A percentile compares a stretch with the other conserved stretches of the same genome.
These are phyloP conservation scores for Ustilago esculenta DNA, from an alignment of 1,284 basidiomycete genomes.

Conservation along the genomic window DNA sequence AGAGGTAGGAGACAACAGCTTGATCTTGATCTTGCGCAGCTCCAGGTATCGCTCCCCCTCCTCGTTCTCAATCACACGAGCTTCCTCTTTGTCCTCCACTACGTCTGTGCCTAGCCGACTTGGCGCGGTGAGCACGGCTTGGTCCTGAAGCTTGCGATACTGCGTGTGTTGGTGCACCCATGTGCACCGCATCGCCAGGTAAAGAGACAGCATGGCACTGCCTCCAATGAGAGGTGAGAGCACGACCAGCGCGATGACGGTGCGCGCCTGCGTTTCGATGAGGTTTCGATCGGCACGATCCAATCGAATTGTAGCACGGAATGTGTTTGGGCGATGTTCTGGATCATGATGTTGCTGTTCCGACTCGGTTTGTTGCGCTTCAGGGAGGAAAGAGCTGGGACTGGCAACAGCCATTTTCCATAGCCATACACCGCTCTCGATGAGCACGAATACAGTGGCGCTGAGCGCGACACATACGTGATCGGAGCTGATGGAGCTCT, in stretches of 20 bases:
- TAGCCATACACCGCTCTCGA: slow-evolving; percentile 45
- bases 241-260: slow-evolving; percentile 9
- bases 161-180: slow-evolving; percentile 27
- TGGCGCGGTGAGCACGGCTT: slow-evolving; percentile 1
- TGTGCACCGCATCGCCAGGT: slow-evolving; percentile 26
- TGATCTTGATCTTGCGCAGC: slow-evolving; percentile 22
- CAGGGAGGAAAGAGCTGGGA: slow-evolving; percentile 9
- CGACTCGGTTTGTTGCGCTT: not conserved
- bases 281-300: slow-evolving; percentile 15
- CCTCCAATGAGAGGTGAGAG: slow-evolving; percentile 37
- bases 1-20: not conserved
- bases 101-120: slow-evolving; percentile 32
- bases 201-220: slow-evolving; percentile 32
- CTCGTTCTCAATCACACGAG: slow-evolving; percentile 63
- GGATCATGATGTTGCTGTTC: not conserved
- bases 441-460: slow-evolving; percentile 20
- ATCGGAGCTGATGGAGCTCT: slow-evolving; percentile 48
- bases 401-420: slow-evolving; percentile 30
- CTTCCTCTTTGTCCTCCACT: slow-evolving; percentile 70
- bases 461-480: slow-evolving; percentile 40
- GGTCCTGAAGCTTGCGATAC: slow-evolving; percentile 4
- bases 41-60: slow-evolving; percentile 32
- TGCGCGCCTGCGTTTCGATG: slow-evolving; percentile 36
- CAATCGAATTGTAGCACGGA: slow-evolving; percentile 5
- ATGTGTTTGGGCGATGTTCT: not conserved